Evolutionary conservation across 1,284 basidiomycete genomes (phyloP), one percentile per base, ranked within the genome.

Genomic region (Malassezia obtusa): DNA sequence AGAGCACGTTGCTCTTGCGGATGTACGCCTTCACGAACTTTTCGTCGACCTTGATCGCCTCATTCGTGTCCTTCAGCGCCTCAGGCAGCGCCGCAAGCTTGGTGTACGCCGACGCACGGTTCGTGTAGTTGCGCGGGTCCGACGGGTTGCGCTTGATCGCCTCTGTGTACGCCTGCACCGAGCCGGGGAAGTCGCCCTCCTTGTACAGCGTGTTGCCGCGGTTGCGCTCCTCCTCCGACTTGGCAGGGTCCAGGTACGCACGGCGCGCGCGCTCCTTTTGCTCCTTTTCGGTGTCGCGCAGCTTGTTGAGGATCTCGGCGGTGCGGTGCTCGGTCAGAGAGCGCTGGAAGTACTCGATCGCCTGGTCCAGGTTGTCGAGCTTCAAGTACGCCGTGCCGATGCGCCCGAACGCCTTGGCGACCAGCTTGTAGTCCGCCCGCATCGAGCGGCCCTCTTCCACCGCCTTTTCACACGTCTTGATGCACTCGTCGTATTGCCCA

Each of bases 301-400:
- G 81, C 79, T 94, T 98, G 76, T 83, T 83, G 54, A 98, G 82
- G 59, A 92, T 80, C 65, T 92, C 86, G 14, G 94, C 86, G 6
- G 92, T 96, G 56, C 94, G 87, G 76, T 98, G 94, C 76, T 99
- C 94, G 4, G 90, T 86, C 46, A 99, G 81, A 8, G 88, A 90
- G 58, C 75, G 75, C 37, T 73, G 54, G 35, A 57, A 73, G 59
- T 63, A 63, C 12, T 41, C 52, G 38, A 73, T 84, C 12, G 91
- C 91, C 41, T 81, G 80, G 7, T 75, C 72, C 22, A 86, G 76
- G 75, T 99, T 88, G 50, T 79, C 82, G 74, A 87, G 87, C 77
- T 86, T 87, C 52, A 81, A 77, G 77, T 91, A 89, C 0, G 91
- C 82, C 8, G 83, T 83, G 11, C 92, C 94, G 54, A 87, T 84